Evolutionary conservation across 208 protist genomes (phyloP).

Genomic region (Angomonas desouzai): DNA sequence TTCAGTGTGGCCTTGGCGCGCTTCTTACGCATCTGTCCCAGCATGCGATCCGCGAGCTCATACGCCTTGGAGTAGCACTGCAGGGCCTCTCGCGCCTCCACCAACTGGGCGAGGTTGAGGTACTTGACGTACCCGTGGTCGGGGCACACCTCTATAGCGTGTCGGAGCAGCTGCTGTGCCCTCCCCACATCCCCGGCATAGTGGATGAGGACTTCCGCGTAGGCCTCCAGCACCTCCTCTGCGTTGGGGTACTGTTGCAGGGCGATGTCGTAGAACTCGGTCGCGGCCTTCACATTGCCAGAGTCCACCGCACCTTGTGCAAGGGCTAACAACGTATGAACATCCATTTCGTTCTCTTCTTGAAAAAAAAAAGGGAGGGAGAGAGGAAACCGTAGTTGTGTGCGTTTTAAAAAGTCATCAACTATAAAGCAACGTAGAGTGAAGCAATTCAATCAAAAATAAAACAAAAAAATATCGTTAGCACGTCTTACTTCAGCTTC

Average conservation of each 20-base stretch:
- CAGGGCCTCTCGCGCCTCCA: constrained; percentile 68
- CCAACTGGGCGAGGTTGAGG: constrained; percentile 87
- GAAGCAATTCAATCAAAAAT: not conserved
- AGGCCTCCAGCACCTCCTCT: constrained; percentile 88
- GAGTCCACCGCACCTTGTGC: constrained; percentile 83
- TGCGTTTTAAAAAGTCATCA: not conserved
- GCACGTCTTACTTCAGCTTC: not conserved
- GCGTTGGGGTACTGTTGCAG: constrained; percentile 71
- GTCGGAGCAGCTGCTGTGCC: constrained; percentile 78
- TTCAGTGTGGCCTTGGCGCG: constrained; percentile 40
- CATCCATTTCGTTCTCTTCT: too few species aligned
- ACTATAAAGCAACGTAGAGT: not conserved
- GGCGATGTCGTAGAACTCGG: constrained; percentile 84
- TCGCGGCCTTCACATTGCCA: constrained; percentile 78
- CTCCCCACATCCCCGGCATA: constrained; percentile 56
- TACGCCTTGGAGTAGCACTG: constrained; percentile 78
- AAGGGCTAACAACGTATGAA: constrained; percentile 60
- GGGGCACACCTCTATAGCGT: constrained; percentile 83
- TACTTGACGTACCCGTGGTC: constrained; percentile 87
- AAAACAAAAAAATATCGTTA: not conserved
- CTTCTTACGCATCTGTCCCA: constrained; percentile 51
- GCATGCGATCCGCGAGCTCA: constrained; percentile 54
- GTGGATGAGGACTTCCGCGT: constrained; percentile 90
- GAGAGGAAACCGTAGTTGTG: constrained; percentile 4
- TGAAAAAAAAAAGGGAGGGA: constrained; percentile 5